phyloP scores from a whole-genome alignment of 345 rosid genomes.

The Xanthoceras sorbifolium region DNA sequence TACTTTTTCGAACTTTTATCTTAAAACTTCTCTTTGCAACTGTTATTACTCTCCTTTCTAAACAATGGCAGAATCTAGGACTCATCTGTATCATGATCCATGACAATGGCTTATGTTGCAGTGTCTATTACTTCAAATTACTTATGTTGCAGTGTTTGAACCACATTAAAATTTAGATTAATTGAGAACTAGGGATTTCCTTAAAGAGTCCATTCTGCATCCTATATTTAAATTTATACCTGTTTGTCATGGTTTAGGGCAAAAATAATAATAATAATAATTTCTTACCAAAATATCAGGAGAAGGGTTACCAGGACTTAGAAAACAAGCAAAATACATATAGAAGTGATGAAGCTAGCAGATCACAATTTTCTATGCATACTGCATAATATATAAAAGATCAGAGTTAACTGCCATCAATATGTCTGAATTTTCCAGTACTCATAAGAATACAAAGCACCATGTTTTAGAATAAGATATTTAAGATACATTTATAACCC shows the following conservation, averaged over 20 bases:
- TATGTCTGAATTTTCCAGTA: too few relatives aligned
- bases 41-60: background rate
- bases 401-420: background rate
- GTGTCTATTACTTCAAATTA: background rate
- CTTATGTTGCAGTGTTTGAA: too few relatives aligned
- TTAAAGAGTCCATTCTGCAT: too few relatives aligned
- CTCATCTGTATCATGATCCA: background rate
- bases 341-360: too few relatives aligned
- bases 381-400: background rate
- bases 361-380: background rate
- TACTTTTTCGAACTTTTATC: background rate
- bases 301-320: too few relatives aligned
- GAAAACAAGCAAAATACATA: background rate
- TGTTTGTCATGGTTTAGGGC: background rate
- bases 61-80: background rate
- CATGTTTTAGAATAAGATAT: background rate
- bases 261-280: too few relatives aligned
- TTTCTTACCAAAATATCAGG: background rate
- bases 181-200: too few relatives aligned
- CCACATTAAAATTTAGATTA: too few relatives aligned
- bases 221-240: too few relatives aligned
- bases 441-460: background rate
- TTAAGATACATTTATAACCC: background rate
- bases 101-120: background rate
- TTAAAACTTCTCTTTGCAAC: background rate